Conservation (phyloP, 768 basidiomycete genomes). For the Collybia nuda region DNA sequence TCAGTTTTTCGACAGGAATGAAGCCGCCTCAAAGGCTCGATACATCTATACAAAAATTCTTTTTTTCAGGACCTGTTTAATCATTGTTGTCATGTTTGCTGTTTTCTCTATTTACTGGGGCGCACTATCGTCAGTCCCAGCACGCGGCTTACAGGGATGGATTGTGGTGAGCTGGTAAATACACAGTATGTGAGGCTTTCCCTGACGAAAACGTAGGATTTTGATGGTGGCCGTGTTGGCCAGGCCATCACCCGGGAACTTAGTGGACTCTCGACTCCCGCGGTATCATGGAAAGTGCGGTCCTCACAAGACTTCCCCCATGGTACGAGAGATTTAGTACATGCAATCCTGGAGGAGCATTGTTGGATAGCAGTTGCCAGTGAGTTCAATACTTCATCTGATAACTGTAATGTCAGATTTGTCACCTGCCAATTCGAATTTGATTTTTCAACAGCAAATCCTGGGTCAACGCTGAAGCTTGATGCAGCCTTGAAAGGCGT, state of each 20-base stretch:
- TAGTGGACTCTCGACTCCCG: constrained; percentile 9
- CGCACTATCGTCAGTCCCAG: constrained; percentile 45
- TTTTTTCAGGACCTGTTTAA: constrained; percentile 28
- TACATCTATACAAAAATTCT: constrained; percentile 41
- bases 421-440: constrained; percentile 36
- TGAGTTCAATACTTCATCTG: constrained; percentile 16
- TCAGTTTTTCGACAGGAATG: constrained; percentile 19
- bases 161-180: constrained; percentile 43
- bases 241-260: constrained; percentile 40
- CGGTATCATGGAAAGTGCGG: constrained; percentile 44
- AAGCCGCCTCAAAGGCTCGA: constrained; percentile 26
- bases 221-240: constrained; percentile 57
- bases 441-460: constrained; percentile 27
- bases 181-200: background rate
- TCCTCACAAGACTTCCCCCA: constrained; percentile 42
- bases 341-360: constrained; percentile 46
- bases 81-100: constrained; percentile 44
- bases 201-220: constrained; percentile 41
- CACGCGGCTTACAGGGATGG: constrained; percentile 48
- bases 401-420: constrained; percentile 33
- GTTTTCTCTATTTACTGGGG: constrained; percentile 61
- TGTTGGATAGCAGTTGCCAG: constrained; percentile 57
- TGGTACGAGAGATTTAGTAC: constrained; percentile 39
- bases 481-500: background rate
- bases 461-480: too few relatives aligned